Conservation (phyloP, 106 monocot species). For the Chionographis japonica region DNA sequence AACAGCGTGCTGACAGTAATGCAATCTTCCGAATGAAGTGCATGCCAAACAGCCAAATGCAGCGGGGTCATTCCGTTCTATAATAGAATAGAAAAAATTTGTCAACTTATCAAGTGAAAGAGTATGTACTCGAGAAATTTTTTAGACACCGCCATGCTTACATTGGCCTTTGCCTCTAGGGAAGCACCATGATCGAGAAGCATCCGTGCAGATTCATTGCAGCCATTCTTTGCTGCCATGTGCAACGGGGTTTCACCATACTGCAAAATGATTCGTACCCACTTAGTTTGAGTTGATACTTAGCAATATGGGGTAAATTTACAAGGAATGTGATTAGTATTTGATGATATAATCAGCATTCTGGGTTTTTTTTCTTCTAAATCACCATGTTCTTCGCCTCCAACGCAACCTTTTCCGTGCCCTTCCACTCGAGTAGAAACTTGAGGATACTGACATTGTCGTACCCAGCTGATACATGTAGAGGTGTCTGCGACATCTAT, state of each 20-base stretch:
- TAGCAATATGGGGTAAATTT: background rate
- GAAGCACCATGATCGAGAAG: slow-evolving; percentile 62
- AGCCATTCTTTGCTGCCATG: slow-evolving; percentile 91
- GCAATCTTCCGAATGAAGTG: slow-evolving; percentile 44
- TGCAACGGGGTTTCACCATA: slow-evolving; percentile 97
- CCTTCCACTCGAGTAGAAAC: slow-evolving; percentile 61
- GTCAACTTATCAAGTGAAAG: background rate
- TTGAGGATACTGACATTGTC: slow-evolving; percentile 54
- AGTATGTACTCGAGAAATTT: background rate
- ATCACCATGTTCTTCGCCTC: slow-evolving; percentile 90
- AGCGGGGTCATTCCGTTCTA: slow-evolving; percentile 98
- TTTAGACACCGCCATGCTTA: slow-evolving; percentile 8
- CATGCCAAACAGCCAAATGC: slow-evolving; percentile 93
- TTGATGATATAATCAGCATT: no score
- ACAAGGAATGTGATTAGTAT: background rate
- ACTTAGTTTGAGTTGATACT: background rate
- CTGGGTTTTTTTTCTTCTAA: background rate
- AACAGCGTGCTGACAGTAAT: slow-evolving; percentile 65
- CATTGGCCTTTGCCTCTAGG: slow-evolving; percentile 78
- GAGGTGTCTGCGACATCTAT: slow-evolving; percentile 86
- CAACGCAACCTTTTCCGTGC: slow-evolving; percentile 61
- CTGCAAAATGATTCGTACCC: slow-evolving; percentile 26
- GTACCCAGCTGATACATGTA: slow-evolving; percentile 81
- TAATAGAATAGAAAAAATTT: slow-evolving; percentile 5
- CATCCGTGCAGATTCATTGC: slow-evolving; percentile 45